phyloP scores from a whole-genome alignment of 495 filamentous ascomycete genomes.

The Neurospora sp. region DNA sequence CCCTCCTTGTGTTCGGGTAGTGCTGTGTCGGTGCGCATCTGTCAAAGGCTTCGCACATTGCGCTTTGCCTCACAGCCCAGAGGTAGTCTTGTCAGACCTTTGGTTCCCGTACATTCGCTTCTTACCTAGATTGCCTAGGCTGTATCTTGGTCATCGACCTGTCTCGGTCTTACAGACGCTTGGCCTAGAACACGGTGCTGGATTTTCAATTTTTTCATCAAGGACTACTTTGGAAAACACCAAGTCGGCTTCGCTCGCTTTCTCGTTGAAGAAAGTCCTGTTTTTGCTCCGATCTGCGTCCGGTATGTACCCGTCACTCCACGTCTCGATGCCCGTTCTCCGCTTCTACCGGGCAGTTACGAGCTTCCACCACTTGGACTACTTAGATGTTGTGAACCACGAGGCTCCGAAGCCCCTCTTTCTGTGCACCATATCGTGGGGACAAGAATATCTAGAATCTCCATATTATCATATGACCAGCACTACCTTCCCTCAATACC shows the following conservation, averaged over 20 bases:
- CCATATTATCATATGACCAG: not conserved
- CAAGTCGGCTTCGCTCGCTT: not conserved
- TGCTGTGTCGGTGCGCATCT: not conserved
- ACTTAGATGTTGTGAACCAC: not conserved
- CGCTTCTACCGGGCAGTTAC: not conserved
- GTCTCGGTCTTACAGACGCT: not conserved
- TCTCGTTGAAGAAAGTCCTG: not conserved
- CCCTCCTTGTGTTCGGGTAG: not conserved
- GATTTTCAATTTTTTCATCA: not conserved
- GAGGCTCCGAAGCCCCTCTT: not conserved
- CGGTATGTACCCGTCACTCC: not conserved
- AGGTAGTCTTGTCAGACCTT: not conserved
- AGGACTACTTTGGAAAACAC: not conserved
- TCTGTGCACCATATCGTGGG: not conserved
- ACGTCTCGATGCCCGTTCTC: not conserved
- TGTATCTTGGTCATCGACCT: not conserved
- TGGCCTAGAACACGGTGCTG: not conserved
- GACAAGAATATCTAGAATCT: not conserved
- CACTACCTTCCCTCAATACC: not conserved
- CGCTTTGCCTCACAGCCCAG: not conserved
- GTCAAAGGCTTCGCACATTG: not conserved
- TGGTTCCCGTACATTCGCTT: not conserved
- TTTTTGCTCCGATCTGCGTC: not conserved
- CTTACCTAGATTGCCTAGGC: not conserved
- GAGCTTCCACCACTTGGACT: not conserved